Base-by-base conservation (phyloP, 371 early-diverging fungal species). In the Entomophthora muscae region DNA sequence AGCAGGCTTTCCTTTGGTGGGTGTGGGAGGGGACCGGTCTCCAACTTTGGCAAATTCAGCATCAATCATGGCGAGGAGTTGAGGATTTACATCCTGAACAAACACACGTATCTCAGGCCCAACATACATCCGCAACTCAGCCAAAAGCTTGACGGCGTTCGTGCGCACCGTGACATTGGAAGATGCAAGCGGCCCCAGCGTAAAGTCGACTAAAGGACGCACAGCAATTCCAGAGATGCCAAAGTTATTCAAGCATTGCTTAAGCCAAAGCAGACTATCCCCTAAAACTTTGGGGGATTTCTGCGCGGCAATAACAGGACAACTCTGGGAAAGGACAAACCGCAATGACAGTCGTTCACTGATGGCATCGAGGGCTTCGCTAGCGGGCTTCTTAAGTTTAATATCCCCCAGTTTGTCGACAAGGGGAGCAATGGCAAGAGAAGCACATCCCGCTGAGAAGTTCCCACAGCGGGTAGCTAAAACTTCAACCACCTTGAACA, bases 361-460 rank as follows among this genome's bases (percentile, higher is more conserved):
- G 61, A 88, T 83, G 0, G 75, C 73, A 12, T 77, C 77, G 69
- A 95, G 70, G 57, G 87, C 85, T 24, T 87, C 89, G 3, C 83
- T 83, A 0, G 93, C 90, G 0, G 83, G 77, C 28, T 84, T 86
- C 67, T 92, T 93, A 28, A 93, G 74, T 69, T 96, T 96, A 66
- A 90, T 85, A 66, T 96, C 97, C 21, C 94, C 90, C 27, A 96
- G 75, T 71, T 93, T 95, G 65, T 94, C 97, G 0, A 80, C 84
- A 53, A 92, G 73, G 0, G 77, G 76, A 64, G 85, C 83, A 26
- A 87, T 80, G 28, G 72, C 78, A n/a, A 91, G 68, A 1, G 89
- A 80, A 5, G 85, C 93, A 33, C 85, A 80, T 0, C 84, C 83
- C 26, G 80, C 79, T n/a, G 75, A 77, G 65, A 92, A 91, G 0